Conservation (phyloP, 2,329 filamentous ascomycete genomes). For the Aspergillus viridinutans region DNA sequence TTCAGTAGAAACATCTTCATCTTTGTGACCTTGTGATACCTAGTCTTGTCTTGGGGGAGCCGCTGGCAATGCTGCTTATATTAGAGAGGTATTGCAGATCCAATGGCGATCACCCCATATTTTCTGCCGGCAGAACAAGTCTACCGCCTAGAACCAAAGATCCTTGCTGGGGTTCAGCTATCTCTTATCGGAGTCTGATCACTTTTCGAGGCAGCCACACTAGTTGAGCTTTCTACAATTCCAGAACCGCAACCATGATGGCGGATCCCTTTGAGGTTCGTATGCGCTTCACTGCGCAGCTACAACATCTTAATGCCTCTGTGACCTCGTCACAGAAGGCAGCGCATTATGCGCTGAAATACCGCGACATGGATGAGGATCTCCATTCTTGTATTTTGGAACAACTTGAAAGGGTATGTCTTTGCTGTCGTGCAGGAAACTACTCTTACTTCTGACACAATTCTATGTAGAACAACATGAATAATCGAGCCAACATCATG, state of each 20-base stretch:
- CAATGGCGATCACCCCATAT: slow-evolving; percentile 16
- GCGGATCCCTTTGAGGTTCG: slow-evolving; percentile 95
- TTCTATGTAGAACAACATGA: slow-evolving; percentile 73
- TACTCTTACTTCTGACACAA: background rate
- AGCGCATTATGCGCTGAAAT: slow-evolving; percentile 89
- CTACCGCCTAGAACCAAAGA: slow-evolving; percentile 15
- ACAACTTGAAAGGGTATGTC: slow-evolving; percentile 74
- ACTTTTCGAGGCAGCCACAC: background rate
- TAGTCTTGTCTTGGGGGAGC: background rate
- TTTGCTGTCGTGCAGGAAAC: background rate
- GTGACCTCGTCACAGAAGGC: slow-evolving; percentile 87
- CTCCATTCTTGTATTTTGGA: slow-evolving; percentile 96
- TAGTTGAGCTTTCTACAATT: background rate
- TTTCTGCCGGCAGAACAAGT: slow-evolving; percentile 20
- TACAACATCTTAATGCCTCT: slow-evolving; percentile 87
- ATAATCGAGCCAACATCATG: slow-evolving; percentile 96
- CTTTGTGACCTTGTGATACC: background rate
- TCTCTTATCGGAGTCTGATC: background rate
- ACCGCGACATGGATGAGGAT: slow-evolving; percentile 93
- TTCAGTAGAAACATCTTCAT: background rate
- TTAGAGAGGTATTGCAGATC: background rate
- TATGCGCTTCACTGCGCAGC: slow-evolving; percentile 88
- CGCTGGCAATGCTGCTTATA: background rate
- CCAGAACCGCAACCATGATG: slow-evolving; percentile 46
- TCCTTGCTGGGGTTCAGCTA: background rate